These are phyloP conservation scores for Penicillium simplicissimum DNA, from an alignment of 495 filamentous ascomycete species.

Conservation along the genomic window DNA sequence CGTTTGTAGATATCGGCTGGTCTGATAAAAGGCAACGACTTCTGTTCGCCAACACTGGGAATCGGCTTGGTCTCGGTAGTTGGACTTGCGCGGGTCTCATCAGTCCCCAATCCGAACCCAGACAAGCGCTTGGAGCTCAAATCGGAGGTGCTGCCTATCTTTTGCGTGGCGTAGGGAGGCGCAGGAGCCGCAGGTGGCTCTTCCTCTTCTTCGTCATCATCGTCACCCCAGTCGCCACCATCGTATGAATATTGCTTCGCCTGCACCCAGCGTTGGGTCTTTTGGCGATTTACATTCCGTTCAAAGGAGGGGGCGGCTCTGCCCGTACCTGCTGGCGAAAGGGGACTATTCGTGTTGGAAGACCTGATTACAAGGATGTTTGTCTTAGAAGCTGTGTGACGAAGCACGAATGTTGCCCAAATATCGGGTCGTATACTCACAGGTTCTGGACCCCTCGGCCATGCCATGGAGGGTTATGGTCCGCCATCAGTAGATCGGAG, in stretches of 20 bases:
- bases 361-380: conserved; percentile 11
- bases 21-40: conserved; percentile 64
- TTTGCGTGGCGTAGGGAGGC: conserved; percentile 34
- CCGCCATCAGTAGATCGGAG: conserved; percentile 22
- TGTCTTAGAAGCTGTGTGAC: conserved; percentile 22
- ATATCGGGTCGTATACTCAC: conserved; percentile 19
- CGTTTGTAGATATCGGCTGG: conserved; percentile 80
- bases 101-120: conserved; percentile 18
- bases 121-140: conserved; percentile 26
- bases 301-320: conserved; percentile 59
- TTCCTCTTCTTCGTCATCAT: conserved; percentile 75
- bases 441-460: conserved; percentile 28
- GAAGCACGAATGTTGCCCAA: not conserved
- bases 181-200: conserved; percentile 48
- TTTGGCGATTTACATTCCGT: conserved; percentile 84
- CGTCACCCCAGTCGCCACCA: conserved; percentile 91
- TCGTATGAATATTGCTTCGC: conserved; percentile 87
- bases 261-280: conserved; percentile 94
- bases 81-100: conserved; percentile 18
- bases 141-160: conserved; percentile 35
- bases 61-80: conserved; percentile 15
- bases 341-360: conserved; percentile 33
- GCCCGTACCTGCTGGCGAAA: conserved; percentile 29
- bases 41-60: conserved; percentile 41
- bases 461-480: conserved; percentile 24